Evolutionary conservation across 768 basidiomycete genomes (phyloP).

Genomic region (Suillus discolor): DNA sequence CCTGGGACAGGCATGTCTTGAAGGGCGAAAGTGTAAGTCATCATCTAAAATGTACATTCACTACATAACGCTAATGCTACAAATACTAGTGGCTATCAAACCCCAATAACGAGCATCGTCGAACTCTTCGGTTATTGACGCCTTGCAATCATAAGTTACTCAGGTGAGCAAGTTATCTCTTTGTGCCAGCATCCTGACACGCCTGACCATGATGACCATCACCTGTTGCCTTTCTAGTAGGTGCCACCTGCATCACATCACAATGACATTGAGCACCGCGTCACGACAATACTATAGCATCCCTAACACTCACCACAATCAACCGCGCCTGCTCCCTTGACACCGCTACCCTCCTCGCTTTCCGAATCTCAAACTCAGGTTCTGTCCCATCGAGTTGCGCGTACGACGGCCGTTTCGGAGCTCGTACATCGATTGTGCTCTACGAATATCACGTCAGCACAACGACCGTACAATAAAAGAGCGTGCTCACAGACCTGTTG

Average conservation of each 20-base stretch:
- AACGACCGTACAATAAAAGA: neutral
- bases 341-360: constrained; percentile 23
- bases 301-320: constrained; percentile 21
- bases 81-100: neutral
- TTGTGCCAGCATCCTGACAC: constrained; percentile 18
- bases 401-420: constrained; percentile 13
- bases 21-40: neutral
- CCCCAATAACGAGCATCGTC: neutral
- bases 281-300: neutral
- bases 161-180: constrained; percentile 8
- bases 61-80: neutral
- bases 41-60: neutral
- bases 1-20: too few relatives aligned
- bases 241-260: constrained; percentile 23
- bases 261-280: constrained; percentile 7
- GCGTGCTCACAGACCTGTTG: constrained; percentile 1
- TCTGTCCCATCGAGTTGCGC: constrained; percentile 14
- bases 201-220: constrained; percentile 15
- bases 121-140: neutral
- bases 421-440: constrained; percentile 19
- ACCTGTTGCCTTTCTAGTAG: constrained; percentile 19
- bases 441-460: constrained; percentile 4
- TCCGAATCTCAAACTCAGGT: constrained; percentile 26
- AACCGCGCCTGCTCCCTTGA: constrained; percentile 21
- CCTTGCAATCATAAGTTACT: constrained; percentile 2